Evolutionary conservation across 2,329 filamentous ascomycete species (phyloP), one percentile per base, ranked within the genome.

Genomic region (Monosporascus sp.): DNA sequence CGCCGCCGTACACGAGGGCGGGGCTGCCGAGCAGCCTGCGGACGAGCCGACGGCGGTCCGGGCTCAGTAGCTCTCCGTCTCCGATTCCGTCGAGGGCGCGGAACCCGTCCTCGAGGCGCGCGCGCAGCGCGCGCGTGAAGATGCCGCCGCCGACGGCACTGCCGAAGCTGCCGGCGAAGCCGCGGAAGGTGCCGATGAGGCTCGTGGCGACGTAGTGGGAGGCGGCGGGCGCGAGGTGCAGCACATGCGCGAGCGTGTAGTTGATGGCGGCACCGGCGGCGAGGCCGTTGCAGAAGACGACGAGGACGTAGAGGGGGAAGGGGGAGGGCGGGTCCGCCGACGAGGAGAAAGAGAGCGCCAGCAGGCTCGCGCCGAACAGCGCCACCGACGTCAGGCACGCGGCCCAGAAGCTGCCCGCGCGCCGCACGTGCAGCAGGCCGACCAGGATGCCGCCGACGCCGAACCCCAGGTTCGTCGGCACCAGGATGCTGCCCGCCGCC

Each of bases 401-500:
- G 51, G 80, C 61, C 74, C 88, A 95, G 68, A 90, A 96, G 58
- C 85, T 86, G 1, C 87, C 86, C 2, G 78, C 74, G 20, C 86
- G 83, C 20, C 83, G 83, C 61, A 95, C 86, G 65, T 95, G 90
- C 17, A 94, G 71, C 70, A 80, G 83, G 8, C 90, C 90, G 15
- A 87, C 85, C 5, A 89, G 58, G 0, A 95, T 70, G 0, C 89
- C 88, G 24, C 90, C 90, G 2, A 81, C 61, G 1, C 84, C 89
- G 62, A 95, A 95, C 2, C 89, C 90, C 6, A 83, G 66, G 68
- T 95, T 95, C 0, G 90, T 94, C 0, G 90, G 89, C 47, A 95
- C 82, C 6, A 95, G 78, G 37, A 93, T 85, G 4, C 86, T 79
- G 3, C 90, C 90, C 2, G 89, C 86, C 1, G 82, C 74, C 1